phyloP scores from a whole-genome alignment of 768 basidiomycete species.

The Tulasnella calospora region DNA sequence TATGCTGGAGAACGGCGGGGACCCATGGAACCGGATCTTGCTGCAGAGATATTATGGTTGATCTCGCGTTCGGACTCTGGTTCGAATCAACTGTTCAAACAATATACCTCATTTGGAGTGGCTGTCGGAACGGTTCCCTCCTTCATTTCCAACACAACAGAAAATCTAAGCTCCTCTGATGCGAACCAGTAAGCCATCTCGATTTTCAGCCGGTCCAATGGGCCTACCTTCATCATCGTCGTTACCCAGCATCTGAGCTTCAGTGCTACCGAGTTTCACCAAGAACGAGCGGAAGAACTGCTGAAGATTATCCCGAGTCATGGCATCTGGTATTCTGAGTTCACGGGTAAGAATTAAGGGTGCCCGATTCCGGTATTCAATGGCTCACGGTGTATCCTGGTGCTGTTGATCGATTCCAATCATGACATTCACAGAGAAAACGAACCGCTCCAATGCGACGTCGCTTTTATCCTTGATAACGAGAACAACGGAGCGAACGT shows the following conservation, averaged over 20 bases:
- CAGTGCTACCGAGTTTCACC: conserved; percentile 72
- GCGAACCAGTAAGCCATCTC: conserved; percentile 35
- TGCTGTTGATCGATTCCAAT: conserved; percentile 63
- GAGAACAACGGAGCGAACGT: conserved; percentile 71
- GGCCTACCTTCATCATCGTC: neutral
- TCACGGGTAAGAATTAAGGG: neutral
- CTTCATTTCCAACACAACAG: conserved; percentile 73
- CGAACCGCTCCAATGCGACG: conserved; percentile 79
- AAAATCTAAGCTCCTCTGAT: conserved; percentile 72
- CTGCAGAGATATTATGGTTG: neutral
- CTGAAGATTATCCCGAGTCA: conserved; percentile 56
- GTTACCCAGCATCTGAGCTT: conserved; percentile 53
- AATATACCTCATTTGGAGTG: conserved; percentile 42
- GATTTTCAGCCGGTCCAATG: too few relatives aligned
- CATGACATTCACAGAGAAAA: conserved; percentile 83
- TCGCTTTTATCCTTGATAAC: conserved; percentile 81
- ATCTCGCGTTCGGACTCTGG: neutral
- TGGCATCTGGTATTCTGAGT: conserved; percentile 62
- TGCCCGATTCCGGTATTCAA: neutral
- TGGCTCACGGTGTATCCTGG: conserved; percentile 58
- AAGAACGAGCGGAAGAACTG: conserved; percentile 81
- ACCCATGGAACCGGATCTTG: conserved; percentile 76
- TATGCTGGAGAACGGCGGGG: conserved; percentile 63
- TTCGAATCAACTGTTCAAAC: neutral
- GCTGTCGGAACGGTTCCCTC: conserved; percentile 57